Evolutionary conservation across 2,329 filamentous ascomycete genomes (phyloP).

Genomic region (Penicillium glabrum): DNA sequence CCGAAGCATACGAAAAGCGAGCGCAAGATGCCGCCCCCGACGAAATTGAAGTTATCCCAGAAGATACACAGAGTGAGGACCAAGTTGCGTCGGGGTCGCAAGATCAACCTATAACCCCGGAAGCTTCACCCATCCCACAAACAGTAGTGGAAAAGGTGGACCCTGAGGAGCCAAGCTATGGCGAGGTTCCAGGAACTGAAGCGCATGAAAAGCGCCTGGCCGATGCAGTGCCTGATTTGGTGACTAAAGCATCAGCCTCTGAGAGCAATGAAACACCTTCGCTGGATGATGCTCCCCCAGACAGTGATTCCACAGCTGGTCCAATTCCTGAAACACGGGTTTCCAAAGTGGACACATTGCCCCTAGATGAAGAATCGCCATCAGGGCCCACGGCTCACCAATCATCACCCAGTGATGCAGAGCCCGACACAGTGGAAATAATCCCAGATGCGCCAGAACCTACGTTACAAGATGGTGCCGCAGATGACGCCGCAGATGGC

Average conservation of each 20-base stretch:
- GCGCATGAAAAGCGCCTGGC: conserved; percentile 58
- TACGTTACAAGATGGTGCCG: conserved; percentile 54
- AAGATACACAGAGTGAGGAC: conserved; percentile 42
- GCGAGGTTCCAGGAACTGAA: conserved; percentile 61
- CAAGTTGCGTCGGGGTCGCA: conserved; percentile 41
- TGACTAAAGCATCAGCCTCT: conserved; percentile 50
- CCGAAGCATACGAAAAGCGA: conserved; percentile 59
- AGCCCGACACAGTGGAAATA: conserved; percentile 44
- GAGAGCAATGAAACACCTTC: conserved; percentile 26
- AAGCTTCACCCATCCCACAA: conserved; percentile 55
- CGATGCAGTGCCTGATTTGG: conserved; percentile 60
- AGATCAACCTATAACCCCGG: conserved; percentile 51
- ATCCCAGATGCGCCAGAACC: conserved; percentile 48
- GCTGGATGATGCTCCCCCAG: conserved; percentile 20
- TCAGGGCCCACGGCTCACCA: conserved; percentile 39
- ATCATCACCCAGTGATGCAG: conserved; percentile 42
- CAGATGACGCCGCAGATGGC: conserved; percentile 60
- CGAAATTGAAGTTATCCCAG: conserved; percentile 60
- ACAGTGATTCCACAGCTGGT: conserved; percentile 12
- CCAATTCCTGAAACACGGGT: conserved; percentile 46
- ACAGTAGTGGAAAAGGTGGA: conserved; percentile 65
- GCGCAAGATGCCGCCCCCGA: conserved; percentile 62
- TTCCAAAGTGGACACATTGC: conserved; percentile 43
- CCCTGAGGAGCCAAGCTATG: conserved; percentile 55
- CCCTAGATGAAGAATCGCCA: conserved; percentile 32